Evolutionary conservation across 192 early-diverging fungal genomes (phyloP).

Genomic region (Coemansia sp.): DNA sequence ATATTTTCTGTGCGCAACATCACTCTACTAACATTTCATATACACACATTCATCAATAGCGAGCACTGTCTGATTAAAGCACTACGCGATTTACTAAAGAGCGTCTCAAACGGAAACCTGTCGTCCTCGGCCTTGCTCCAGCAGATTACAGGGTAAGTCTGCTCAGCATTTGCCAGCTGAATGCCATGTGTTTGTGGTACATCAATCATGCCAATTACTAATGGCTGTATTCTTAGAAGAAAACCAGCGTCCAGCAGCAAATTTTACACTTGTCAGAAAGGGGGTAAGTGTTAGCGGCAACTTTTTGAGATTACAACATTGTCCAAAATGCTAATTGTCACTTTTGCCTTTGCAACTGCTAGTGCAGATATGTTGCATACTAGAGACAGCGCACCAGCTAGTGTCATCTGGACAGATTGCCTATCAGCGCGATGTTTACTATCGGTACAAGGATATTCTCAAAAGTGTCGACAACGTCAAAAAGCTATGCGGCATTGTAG

Average conservation of each 20-base stretch:
- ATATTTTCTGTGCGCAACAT: not conserved
- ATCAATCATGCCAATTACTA: not conserved
- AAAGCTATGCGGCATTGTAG: slow-evolving; percentile 22
- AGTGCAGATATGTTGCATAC: slow-evolving; percentile 27
- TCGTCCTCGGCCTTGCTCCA: not conserved
- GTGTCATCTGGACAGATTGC: slow-evolving; percentile 26
- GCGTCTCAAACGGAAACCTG: not conserved
- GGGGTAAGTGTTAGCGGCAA: slow-evolving; percentile 12
- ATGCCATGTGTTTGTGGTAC: not conserved
- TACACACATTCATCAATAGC: not conserved
- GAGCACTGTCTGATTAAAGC: not conserved
- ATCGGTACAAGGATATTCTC: slow-evolving; percentile 26
- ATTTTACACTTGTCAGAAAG: not conserved
- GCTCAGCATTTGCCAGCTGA: not conserved
- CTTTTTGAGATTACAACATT: not conserved
- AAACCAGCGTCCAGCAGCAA: not conserved
- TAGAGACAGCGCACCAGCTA: slow-evolving; percentile 16
- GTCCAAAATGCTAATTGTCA: not conserved
- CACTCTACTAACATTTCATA: not conserved
- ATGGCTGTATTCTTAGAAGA: not conserved
- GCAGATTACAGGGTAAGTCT: not conserved
- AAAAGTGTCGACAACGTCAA: slow-evolving; percentile 41
- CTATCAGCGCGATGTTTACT: slow-evolving; percentile 46
- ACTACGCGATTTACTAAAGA: not conserved
- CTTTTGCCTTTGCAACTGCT: not conserved